Conservation (phyloP, 2,329 filamentous ascomycete genomes). For the Drechmeria coniospora region DNA sequence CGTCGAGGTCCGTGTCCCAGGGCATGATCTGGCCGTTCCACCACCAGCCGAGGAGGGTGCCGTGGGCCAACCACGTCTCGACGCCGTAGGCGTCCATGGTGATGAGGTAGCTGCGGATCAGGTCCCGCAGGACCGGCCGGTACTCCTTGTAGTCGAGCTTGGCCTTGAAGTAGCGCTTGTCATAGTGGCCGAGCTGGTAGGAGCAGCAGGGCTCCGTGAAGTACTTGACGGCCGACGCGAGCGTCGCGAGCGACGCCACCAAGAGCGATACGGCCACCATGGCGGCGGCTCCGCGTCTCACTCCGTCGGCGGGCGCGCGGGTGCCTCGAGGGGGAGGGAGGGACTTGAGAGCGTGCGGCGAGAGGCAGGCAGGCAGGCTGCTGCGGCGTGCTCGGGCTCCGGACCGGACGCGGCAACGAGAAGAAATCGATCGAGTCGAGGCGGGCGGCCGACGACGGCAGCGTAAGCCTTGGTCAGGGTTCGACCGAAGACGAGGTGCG, state of each 20-base stretch:
- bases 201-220: slow-evolving; percentile 49
- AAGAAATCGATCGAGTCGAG: no score
- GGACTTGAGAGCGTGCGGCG: no score
- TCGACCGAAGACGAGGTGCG: no score
- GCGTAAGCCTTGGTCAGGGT: no score
- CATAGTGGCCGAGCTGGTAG: slow-evolving; percentile 55
- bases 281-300: no score
- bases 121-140: slow-evolving; percentile 47
- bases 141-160: slow-evolving; percentile 52
- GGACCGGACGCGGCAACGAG: no score
- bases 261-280: no score
- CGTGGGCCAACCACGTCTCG: slow-evolving; percentile 79
- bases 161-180: slow-evolving; percentile 50
- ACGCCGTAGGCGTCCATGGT: slow-evolving; percentile 48
- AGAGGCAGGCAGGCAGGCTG: no score
- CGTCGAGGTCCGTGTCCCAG: slow-evolving; percentile 76
- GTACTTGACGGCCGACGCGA: slow-evolving; percentile 33
- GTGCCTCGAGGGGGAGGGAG: no score
- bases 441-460: no score
- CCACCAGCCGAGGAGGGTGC: slow-evolving; percentile 76
- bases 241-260: slow-evolving; percentile 3
- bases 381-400: no score
- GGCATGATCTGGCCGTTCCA: slow-evolving; percentile 69
- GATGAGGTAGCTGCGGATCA: slow-evolving; percentile 59
- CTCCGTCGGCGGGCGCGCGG: no score